Conservation (phyloP, 192 early-diverging fungal genomes). For the Chytriomyces sp. region DNA sequence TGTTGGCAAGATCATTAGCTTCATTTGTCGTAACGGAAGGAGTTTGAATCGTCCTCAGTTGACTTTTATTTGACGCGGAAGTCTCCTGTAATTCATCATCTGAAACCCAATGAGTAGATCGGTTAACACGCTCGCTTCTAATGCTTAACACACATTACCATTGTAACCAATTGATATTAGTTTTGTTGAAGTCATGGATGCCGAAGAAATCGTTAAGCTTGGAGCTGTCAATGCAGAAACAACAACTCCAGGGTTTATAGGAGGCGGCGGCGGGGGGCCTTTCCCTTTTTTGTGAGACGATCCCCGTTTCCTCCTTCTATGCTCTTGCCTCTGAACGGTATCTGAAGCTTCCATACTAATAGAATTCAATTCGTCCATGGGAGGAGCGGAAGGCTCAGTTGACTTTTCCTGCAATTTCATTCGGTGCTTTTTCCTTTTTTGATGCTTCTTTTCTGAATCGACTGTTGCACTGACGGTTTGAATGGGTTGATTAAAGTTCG, state of each 20-base stretch:
- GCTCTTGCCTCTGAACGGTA: neutral
- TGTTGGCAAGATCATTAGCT: too few species aligned
- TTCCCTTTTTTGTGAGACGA: conserved; percentile 3
- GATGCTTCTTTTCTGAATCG: neutral
- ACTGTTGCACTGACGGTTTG: neutral
- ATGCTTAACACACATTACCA: neutral
- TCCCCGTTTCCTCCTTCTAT: neutral
- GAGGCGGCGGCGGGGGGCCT: conserved; percentile 23
- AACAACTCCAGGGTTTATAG: conserved; percentile 19
- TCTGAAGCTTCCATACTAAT: neutral
- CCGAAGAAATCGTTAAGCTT: neutral
- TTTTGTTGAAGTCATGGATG: neutral
- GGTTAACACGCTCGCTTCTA: neutral
- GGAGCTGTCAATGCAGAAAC: conserved; percentile 22
- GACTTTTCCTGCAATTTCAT: neutral
- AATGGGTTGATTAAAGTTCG: too few species aligned
- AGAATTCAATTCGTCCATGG: neutral
- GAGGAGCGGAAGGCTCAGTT: neutral
- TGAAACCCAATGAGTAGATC: neutral
- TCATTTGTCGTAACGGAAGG: too few species aligned
- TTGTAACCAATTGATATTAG: neutral
- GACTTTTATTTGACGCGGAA: too few species aligned
- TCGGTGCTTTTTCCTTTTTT: conserved; percentile 7
- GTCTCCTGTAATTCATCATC: neutral
- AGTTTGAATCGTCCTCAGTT: too few species aligned